These are phyloP conservation scores for Chloropicon primus DNA, from an alignment of 139 green algal genomes.

Conservation along the genomic window DNA sequence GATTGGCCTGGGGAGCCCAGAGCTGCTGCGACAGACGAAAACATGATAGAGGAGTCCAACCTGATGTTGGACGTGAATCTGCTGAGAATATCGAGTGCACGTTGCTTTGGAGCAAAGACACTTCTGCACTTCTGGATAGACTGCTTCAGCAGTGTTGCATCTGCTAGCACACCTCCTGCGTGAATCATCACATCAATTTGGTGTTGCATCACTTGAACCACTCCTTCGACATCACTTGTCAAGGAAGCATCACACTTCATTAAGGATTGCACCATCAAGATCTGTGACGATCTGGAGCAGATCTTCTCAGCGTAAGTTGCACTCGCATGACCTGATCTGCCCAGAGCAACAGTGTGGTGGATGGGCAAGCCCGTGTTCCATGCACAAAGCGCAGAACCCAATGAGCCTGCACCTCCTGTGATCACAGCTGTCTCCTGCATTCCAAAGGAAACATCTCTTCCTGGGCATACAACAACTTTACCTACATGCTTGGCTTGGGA, in stretches of 20 bases:
- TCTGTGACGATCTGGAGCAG: neutral
- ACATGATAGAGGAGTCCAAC: constrained; percentile 24
- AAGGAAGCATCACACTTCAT: neutral
- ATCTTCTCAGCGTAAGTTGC: neutral
- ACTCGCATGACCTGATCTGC: neutral
- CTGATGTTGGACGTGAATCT: neutral
- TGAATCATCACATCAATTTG: constrained; percentile 34
- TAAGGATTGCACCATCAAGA: neutral
- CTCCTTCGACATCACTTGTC: neutral
- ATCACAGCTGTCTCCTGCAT: neutral
- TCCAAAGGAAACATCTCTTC: neutral
- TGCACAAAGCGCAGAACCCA: neutral
- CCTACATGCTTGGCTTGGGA: constrained; percentile 1
- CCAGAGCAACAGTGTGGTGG: neutral
- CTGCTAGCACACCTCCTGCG: constrained; percentile 50
- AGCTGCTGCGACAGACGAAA: constrained; percentile 61
- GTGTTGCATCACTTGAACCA: neutral
- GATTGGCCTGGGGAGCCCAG: constrained; percentile 64
- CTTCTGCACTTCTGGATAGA: constrained; percentile 18
- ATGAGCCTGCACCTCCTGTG: neutral
- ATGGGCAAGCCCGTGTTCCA: neutral
- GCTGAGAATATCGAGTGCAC: neutral
- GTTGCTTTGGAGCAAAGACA: constrained; percentile 22
- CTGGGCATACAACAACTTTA: neutral
- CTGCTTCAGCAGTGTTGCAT: constrained; percentile 49